Conservation (phyloP, 2,329 filamentous ascomycete species). For the Calonectria pseudoturangicola region DNA sequence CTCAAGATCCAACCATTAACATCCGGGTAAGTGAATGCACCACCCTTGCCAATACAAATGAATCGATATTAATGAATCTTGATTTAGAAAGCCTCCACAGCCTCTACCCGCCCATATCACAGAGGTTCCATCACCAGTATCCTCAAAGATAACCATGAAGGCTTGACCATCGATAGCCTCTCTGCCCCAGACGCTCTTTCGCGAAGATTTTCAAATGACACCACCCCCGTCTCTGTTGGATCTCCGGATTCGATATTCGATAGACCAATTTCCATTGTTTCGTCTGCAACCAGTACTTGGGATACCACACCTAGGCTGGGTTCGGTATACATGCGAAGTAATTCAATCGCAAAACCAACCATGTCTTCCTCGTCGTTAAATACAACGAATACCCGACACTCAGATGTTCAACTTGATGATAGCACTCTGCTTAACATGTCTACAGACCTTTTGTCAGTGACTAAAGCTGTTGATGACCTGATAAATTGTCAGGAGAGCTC, state of each 20-base stretch:
- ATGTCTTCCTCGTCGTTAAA: constrained; percentile 35
- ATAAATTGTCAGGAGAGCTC: constrained; percentile 13
- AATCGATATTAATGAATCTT: no score
- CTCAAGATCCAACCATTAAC: no score
- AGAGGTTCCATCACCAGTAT: no score
- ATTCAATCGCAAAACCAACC: constrained; percentile 18
- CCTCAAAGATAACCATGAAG: no score
- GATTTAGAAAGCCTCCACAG: no score
- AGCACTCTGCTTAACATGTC: constrained; percentile 23
- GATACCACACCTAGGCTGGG: constrained; percentile 22
- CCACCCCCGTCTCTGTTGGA: constrained; percentile 13
- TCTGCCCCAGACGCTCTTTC: constrained; percentile 1
- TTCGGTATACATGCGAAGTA: neutral
- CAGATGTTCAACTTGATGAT: constrained; percentile 34
- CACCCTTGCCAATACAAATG: no score
- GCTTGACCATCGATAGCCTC: neutral
- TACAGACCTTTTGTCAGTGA: neutral
- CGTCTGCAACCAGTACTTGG: constrained; percentile 38
- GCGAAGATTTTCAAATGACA: constrained; percentile 26
- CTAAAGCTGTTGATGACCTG: constrained; percentile 1
- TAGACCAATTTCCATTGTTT: constrained; percentile 34
- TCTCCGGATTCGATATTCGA: constrained; percentile 37
- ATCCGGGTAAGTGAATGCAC: no score
- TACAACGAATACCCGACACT: constrained; percentile 16
- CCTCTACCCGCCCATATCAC: no score